Percentiles rank a stretch among this genome's conserved stretches.
Conservation (phyloP, 2,329 filamentous ascomycete genomes). For the Hymenoscyphus fructigenus region DNA sequence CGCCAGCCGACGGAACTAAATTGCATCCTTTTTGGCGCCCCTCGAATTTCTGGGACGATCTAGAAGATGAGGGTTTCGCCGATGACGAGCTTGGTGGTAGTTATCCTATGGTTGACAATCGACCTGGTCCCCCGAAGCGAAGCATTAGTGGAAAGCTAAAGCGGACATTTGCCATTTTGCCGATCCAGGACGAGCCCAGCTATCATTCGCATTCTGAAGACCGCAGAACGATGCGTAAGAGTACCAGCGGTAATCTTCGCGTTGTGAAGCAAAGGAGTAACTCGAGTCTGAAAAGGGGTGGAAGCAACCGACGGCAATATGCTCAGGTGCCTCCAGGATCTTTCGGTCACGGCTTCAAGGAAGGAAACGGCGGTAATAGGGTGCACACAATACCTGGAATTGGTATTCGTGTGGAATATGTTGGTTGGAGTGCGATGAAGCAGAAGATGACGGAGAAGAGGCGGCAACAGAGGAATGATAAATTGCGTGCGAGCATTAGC, state of each 20-base stretch:
- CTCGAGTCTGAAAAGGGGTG: slow-evolving; percentile 28
- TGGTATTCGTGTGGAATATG: slow-evolving; percentile 50
- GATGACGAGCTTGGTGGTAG: slow-evolving; percentile 25
- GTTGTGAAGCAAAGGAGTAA: slow-evolving; percentile 55
- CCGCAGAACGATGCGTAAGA: slow-evolving; percentile 58
- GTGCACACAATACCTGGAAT: slow-evolving; percentile 33
- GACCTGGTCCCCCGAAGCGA: slow-evolving; percentile 45
- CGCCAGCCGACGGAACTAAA: slow-evolving; percentile 52
- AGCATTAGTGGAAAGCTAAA: slow-evolving; percentile 47
- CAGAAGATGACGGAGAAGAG: slow-evolving; percentile 57
- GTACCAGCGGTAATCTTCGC: slow-evolving; percentile 58
- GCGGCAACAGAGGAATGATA: slow-evolving; percentile 57
- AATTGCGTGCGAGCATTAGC: slow-evolving; percentile 60
- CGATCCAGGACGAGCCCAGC: slow-evolving; percentile 46
- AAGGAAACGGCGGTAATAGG: slow-evolving; percentile 30
- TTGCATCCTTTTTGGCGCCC: slow-evolving; percentile 64
- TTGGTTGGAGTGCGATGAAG: slow-evolving; percentile 51
- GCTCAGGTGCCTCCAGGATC: slow-evolving; percentile 18
- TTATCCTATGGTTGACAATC: slow-evolving; percentile 51
- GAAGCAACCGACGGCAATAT: slow-evolving; percentile 18
- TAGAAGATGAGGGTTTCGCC: slow-evolving; percentile 40
- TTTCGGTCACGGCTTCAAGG: slow-evolving; percentile 34
- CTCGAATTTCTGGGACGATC: slow-evolving; percentile 44
- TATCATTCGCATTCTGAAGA: slow-evolving; percentile 44
- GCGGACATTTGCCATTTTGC: slow-evolving; percentile 61